Evolutionary conservation across 1,284 basidiomycete species (phyloP), one percentile per base, ranked within the genome.

Genomic region (Ceratobasidium sp.): DNA sequence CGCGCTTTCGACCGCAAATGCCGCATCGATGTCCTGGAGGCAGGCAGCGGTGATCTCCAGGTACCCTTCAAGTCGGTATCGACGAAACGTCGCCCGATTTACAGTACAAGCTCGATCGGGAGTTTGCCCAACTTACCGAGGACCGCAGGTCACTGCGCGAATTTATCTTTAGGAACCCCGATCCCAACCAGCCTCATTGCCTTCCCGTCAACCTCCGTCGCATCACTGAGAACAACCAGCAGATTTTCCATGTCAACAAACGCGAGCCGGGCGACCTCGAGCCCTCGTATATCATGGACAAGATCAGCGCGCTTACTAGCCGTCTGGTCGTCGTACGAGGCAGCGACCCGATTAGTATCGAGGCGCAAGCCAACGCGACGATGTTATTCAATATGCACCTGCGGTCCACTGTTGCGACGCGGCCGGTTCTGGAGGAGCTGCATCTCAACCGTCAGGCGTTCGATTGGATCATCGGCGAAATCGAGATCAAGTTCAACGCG

Each of bases 391-490:
- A 92, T 80, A 98, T 98, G 88, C 95, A 97, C 80, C 86, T 98
- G 0, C 92, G 96, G n/a, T 93, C 94, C 1, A 94, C 93, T 1
- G 92, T 98, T 77, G 94, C 96, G 0, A 86, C 93, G 0, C 91
- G 96, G 23, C 91, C 92, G 10, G 94, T 98, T 1, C 84, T 99
- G 74, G 95, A 97, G 85, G 91, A 92, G 81, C 91, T 91, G 84
- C 96, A 97, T 83, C 88, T 98, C 46, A 96, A 93, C 80, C 88
- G 90, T 54, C 94, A 97, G 84, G 97, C 97, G 1, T 99, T 98
- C 84, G 96, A 98, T 82, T 99, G 97, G 97, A 95, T 99, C 2
- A 83, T 99, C 78, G 98, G 97, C 81, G 98, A 99, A 85, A 91
- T 99, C 68, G 96, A 99, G 84, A 89, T 94, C 48, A 95, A 96